These are phyloP conservation scores for Chlorokybus atmophyticus DNA, from an alignment of 139 green algal species.

Conservation along the genomic window DNA sequence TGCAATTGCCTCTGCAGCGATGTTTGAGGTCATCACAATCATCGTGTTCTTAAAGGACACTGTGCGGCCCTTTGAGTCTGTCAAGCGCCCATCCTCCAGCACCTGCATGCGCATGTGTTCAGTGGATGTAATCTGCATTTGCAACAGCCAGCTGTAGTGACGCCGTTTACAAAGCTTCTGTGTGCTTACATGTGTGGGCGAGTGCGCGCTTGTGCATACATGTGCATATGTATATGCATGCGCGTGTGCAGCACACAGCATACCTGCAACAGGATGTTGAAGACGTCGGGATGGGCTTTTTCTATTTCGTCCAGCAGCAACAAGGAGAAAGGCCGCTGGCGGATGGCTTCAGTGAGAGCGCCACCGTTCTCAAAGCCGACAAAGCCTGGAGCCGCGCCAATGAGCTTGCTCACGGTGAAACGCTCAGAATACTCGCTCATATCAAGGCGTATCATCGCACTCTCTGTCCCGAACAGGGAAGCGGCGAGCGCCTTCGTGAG, in stretches of 20 bases:
- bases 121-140: no score
- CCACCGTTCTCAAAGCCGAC: constrained; percentile 61
- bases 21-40: constrained; percentile 66
- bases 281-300: constrained; percentile 98
- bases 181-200: no score
- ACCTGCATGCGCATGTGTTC: no score
- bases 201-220: no score
- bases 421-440: constrained; percentile 66
- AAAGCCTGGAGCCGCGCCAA: constrained; percentile 48
- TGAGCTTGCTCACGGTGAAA: constrained; percentile 63
- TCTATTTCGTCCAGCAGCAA: constrained; percentile 97
- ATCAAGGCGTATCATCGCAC: constrained; percentile 49
- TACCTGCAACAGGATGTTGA: constrained; percentile 82
- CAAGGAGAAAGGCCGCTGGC: constrained; percentile 63
- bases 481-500: constrained; percentile 43
- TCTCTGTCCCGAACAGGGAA: constrained; percentile 32
- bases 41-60: constrained; percentile 68
- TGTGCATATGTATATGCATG: no score
- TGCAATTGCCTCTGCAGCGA: constrained; percentile 49
- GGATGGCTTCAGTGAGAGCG: constrained; percentile 63
- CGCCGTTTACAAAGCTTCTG: no score
- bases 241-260: no score
- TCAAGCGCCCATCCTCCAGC: constrained; percentile 86
- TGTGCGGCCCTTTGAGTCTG: constrained; percentile 54
- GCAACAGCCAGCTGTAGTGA: no score